Percentiles rank a stretch among this genome's conserved stretches.
phyloP scores from a whole-genome alignment of 106 monocot genomes.

The Cymbidium sinense region DNA sequence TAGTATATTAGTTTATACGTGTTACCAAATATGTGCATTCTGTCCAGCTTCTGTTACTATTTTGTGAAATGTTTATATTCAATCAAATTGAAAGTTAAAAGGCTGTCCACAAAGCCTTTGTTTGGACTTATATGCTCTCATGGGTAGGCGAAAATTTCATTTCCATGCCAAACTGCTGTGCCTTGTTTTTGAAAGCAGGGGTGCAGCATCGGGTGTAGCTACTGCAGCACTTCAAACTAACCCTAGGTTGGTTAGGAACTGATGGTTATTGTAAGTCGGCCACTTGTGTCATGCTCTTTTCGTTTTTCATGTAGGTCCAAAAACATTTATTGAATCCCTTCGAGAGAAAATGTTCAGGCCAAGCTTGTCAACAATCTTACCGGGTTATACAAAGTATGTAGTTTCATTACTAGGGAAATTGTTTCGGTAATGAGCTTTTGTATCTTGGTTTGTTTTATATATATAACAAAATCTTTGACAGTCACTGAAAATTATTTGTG shows the following conservation, averaged over 20 bases:
- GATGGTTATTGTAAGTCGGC: background rate
- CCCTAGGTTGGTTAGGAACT: background rate
- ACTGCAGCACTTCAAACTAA: background rate
- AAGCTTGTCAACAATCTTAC: slow-evolving; percentile 66
- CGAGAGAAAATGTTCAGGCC: slow-evolving; percentile 75
- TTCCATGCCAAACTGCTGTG: background rate
- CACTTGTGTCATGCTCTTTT: background rate
- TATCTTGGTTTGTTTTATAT: background rate
- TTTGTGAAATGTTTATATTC: background rate
- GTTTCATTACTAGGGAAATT: slow-evolving; percentile 14
- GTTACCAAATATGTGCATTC: background rate
- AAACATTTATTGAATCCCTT: slow-evolving; percentile 67
- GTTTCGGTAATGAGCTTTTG: background rate
- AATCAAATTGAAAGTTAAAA: background rate
- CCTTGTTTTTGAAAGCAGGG: background rate
- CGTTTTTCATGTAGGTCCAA: slow-evolving; percentile 46
- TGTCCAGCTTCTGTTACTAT: too few relatives aligned
- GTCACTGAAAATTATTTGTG: background rate
- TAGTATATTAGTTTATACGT: background rate
- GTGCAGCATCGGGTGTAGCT: background rate
- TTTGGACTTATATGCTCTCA: background rate
- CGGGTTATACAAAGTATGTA: slow-evolving; percentile 84
- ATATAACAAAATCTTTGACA: background rate
- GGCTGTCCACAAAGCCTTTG: background rate
- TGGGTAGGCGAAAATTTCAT: background rate